These are phyloP conservation scores for Drosera spatulata DNA, from an alignment of 179 eudicot species.

Conservation along the genomic window DNA sequence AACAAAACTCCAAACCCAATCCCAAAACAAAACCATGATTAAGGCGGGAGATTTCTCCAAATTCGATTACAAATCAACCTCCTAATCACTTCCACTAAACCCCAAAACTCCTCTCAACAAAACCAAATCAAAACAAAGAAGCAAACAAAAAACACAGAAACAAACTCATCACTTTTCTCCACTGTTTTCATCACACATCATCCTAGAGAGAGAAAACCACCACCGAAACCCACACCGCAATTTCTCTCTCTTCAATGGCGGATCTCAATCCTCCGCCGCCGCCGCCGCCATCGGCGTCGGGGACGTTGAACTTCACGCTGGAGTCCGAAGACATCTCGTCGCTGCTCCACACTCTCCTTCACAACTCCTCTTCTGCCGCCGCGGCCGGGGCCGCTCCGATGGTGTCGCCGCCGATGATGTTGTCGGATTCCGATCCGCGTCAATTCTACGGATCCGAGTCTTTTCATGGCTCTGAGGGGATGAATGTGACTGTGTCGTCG, in stretches of 20 bases:
- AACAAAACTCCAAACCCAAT: background rate
- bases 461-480: conserved; percentile 4
- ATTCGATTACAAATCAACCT: conserved; percentile 5
- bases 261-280: conserved; percentile 11
- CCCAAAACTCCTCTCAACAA: background rate
- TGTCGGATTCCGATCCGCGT: conserved; percentile 5
- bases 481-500: background rate
- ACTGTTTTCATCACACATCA: conserved; percentile 2
- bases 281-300: conserved; percentile 3
- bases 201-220: background rate
- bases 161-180: background rate
- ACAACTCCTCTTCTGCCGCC: conserved; percentile 20
- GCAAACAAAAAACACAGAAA: conserved; percentile 3
- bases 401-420: background rate
- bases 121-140: background rate
- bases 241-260: conserved; percentile 12
- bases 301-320: conserved; percentile 6
- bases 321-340: conserved; percentile 27
- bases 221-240: background rate
- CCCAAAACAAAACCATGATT: conserved; percentile 12
- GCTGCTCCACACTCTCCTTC: conserved; percentile 27
- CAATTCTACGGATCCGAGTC: conserved; percentile 16
- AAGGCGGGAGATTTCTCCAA: conserved; percentile 22
- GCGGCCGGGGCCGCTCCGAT: conserved; percentile 1
- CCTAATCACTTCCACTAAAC: conserved; percentile 12